Evolutionary conservation across 139 green algal species (phyloP), one percentile per base, ranked within the genome.

Genomic region (Chlamydomonas sp.): DNA sequence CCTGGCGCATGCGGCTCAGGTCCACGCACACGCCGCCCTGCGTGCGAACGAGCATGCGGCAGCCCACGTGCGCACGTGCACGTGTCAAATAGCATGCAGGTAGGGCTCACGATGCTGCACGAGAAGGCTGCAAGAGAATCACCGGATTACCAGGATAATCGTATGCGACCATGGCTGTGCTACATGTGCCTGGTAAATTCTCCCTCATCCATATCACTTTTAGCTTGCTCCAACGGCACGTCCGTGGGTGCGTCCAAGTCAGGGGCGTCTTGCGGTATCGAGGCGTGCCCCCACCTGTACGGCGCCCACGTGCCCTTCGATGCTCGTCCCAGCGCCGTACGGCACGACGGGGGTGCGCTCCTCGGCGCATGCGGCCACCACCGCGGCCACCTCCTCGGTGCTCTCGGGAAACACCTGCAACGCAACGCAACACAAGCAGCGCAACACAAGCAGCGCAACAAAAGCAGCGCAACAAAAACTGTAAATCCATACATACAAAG

Each of bases 291-390:
- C 7, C 69, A 10, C 74, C 10, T 61, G 9, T 15, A 96, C 66
- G 16, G 93, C 93, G 4, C 89, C 90, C 15, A 96, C 86, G 58
- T 96, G 94, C 9, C 94, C 94, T 85, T 97, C 94, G 64, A 97
- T 87, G 16, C 78, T 91, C 0, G 94, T 96, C 6, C 93, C 94
- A 12, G 85, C 92, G 14, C 94, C 94, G 86, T 93, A 97, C 2
- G 94, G 94, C 5, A 96, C 86, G 61, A 97, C 79, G 10, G 94
- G 92, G 5, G 81, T 85, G 77, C 66, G 81, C 72, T 80, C 63
- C 49, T 79, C 76, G 2, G 90, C 88, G 73, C 93, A 95, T 0
- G 89, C 77, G 2, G 76, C 63, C 84, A 96, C 87, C 61, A 95
- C 86, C 15, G 76, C 74, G 5, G 88, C 83, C 77, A 95, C 93